Percentiles rank a stretch among this genome's conserved stretches.
phyloP scores from a whole-genome alignment of 345 rosid species.

The Salix purpurea region DNA sequence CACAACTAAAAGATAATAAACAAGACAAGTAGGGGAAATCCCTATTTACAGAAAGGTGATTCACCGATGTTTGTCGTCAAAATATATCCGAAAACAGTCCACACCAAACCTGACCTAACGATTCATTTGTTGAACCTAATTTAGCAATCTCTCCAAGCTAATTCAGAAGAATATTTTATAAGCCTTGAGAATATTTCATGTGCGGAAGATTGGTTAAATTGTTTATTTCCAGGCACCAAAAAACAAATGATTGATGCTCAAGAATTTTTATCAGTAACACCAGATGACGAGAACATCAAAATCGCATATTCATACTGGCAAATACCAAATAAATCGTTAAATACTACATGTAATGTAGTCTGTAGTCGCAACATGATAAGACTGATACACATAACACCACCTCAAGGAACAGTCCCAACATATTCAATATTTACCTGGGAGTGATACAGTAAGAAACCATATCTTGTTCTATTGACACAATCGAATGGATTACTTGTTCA shows the following conservation, averaged over 20 bases:
- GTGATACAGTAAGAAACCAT: neutral
- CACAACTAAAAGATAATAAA: neutral
- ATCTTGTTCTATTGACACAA: neutral
- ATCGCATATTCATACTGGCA: neutral
- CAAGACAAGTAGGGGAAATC: neutral
- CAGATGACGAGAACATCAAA: neutral
- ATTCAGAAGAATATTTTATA: neutral
- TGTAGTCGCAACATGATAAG: neutral
- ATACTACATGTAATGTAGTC: neutral
- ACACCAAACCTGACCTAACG: neutral
- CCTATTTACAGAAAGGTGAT: neutral
- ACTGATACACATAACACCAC: neutral
- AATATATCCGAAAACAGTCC: neutral
- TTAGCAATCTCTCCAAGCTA: neutral
- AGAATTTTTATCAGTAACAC: neutral
- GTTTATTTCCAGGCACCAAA: neutral
- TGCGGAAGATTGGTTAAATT: neutral
- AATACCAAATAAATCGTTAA: neutral
- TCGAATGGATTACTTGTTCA: neutral
- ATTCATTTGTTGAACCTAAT: neutral
- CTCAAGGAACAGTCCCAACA: neutral
- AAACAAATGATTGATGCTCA: neutral
- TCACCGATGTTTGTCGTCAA: neutral
- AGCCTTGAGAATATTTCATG: neutral
- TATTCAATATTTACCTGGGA: neutral